Base-by-base conservation (phyloP, 768 basidiomycete genomes). In the Phanerochaete sordida region DNA sequence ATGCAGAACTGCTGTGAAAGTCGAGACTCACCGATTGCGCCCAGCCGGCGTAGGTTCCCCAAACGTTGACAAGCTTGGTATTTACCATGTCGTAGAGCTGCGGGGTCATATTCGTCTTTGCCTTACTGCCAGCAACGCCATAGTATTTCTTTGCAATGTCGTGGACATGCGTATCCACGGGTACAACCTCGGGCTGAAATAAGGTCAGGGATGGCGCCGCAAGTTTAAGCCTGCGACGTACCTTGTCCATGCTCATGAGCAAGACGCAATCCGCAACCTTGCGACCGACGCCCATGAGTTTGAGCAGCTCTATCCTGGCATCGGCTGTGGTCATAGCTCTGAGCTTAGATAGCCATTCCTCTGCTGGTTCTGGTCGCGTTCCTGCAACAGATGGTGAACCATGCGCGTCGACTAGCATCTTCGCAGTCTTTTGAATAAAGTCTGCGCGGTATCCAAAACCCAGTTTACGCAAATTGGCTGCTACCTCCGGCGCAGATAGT, bases 231-330 rank as follows among this genome's bases (percentile, higher is more conserved):
- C 30, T n/a, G 3, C 56, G 57, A 57, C 69, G 21, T 64, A 92
- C 93, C 81, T 95, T 92, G 74, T 96, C 90, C 59, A 95, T 70
- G 68, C 91, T 92, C 94, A 98, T 96, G 16, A 98, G 76, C 53
- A 97, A 74, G 28, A 97, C 76, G 67, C 97, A 99, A 69, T 99
- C 97, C 2, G 96, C 96, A 0, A 99, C 97, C 70, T 99, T 99
- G 35, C 93, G 81, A 5, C 97, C 97, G 0, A 99, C 96, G 0
- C 97, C 97, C 46, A 90, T 81, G 58, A 98, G 85, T 68, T 83
- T 86, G 35, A 96, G 75, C 24, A 99, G 78, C 63, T 90, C 86
- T 45, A 82, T 79, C 64, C 95, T 78, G 24, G 93, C 93, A 26
- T 81, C 79, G 0, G 73, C 71, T 0, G 88, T 88, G 24, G 69